These are phyloP conservation scores for Mucor piriformis DNA, from an alignment of 371 early-diverging fungal genomes.

Conservation along the genomic window DNA sequence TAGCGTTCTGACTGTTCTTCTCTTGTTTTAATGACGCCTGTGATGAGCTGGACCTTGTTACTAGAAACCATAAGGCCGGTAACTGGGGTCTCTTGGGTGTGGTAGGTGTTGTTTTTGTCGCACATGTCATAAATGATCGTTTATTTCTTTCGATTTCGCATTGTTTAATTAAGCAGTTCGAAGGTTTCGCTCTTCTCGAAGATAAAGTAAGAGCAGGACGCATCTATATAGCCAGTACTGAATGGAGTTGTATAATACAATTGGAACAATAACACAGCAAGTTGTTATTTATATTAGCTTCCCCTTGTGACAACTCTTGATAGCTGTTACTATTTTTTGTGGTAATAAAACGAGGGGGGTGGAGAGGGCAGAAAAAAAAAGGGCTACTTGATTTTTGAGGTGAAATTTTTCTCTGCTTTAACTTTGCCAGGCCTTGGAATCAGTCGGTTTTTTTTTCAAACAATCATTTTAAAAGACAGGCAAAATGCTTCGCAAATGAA, in stretches of 20 bases:
- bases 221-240: slow-evolving; percentile 14
- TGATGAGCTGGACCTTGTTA: slow-evolving; percentile 7
- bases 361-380: background rate
- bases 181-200: slow-evolving; percentile 26
- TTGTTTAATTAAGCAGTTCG: slow-evolving; percentile 23
- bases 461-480: background rate
- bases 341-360: background rate
- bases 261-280: background rate
- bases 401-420: background rate
- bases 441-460: background rate
- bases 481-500: background rate
- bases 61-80: slow-evolving; percentile 16
- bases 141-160: slow-evolving; percentile 6
- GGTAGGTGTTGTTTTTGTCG: background rate
- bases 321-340: too few relatives aligned
- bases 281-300: too few relatives aligned
- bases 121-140: slow-evolving; percentile 9
- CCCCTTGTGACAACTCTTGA: background rate
- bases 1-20: background rate
- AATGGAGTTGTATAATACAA: background rate
- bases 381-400: too few relatives aligned
- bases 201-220: slow-evolving; percentile 32
- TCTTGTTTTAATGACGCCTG: slow-evolving; percentile 3
- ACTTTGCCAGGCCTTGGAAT: slow-evolving; percentile 5
- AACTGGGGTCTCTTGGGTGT: slow-evolving; percentile 5